phyloP scores from a whole-genome alignment of 768 basidiomycete genomes.

The Naganishia vaughanmartiniae region DNA sequence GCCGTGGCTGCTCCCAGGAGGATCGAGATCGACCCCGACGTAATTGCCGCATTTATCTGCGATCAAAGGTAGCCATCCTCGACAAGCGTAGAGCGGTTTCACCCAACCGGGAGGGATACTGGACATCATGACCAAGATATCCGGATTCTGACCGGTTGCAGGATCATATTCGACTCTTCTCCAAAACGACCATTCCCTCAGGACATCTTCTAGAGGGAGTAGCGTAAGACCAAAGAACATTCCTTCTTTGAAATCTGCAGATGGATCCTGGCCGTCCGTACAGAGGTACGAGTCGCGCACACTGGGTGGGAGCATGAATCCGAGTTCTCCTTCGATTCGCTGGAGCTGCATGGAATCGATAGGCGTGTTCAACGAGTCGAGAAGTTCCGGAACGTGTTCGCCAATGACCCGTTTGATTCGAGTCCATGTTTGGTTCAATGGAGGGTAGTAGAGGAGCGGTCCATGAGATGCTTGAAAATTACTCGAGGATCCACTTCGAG shows the following conservation, averaged over 20 bases:
- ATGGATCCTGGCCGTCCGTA: conserved; percentile 90
- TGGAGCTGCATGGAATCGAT: conserved; percentile 75
- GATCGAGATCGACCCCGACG: conserved; percentile 90
- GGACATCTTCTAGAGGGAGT: conserved; percentile 84
- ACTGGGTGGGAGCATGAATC: conserved; percentile 67
- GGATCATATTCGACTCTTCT: conserved; percentile 88
- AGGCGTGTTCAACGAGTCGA: conserved; percentile 91
- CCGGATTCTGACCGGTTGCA: conserved; percentile 71
- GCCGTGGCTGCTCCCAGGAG: conserved; percentile 49
- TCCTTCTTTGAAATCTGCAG: conserved; percentile 69
- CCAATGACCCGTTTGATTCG: conserved; percentile 77
- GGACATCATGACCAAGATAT: conserved; percentile 72
- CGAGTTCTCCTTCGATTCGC: conserved; percentile 78
- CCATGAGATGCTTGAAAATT: conserved; percentile 30
- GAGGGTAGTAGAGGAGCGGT: conserved; percentile 60
- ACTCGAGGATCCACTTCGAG: conserved; percentile 9
- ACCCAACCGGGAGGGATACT: conserved; percentile 89
- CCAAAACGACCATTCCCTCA: conserved; percentile 97
- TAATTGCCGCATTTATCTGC: conserved; percentile 95
- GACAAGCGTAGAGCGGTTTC: conserved; percentile 80
- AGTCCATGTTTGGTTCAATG: conserved; percentile 76
- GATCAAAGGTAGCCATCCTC: conserved; percentile 94
- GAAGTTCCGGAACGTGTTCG: conserved; percentile 86
- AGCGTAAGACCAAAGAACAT: conserved; percentile 94
- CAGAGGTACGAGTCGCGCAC: conserved; percentile 86